Evolutionary conservation across 106 monocot species (phyloP).

Genomic region (Gastrodia elata): DNA sequence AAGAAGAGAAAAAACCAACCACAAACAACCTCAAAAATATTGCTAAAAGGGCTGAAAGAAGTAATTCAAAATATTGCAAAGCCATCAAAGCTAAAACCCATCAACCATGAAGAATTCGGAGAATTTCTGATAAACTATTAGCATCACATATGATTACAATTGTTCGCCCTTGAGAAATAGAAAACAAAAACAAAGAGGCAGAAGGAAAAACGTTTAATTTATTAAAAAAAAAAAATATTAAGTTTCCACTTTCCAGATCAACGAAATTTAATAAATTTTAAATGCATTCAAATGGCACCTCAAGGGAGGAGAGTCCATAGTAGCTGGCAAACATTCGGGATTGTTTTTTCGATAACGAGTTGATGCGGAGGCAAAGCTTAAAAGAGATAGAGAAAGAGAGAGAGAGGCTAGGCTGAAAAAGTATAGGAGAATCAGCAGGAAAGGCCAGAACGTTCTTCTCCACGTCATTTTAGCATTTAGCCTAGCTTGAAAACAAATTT

Average conservation of each 20-base stretch:
- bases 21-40: not conserved
- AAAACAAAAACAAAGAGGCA: conserved; percentile 1
- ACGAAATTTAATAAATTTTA: not conserved
- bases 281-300: not conserved
- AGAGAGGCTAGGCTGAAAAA: too few relatives aligned
- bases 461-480: too few relatives aligned
- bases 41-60: not conserved
- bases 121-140: not conserved
- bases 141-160: not conserved
- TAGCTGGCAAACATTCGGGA: not conserved
- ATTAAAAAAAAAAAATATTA: not conserved
- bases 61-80: not conserved
- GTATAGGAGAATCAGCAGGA: too few relatives aligned
- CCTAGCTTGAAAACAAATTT: too few relatives aligned
- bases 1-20: not conserved
- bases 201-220: not conserved
- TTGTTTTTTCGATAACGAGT: too few relatives aligned
- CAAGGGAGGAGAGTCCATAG: not conserved
- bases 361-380: too few relatives aligned
- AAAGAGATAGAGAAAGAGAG: too few relatives aligned
- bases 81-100: not conserved
- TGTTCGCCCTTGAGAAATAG: not conserved
- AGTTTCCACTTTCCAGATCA: not conserved
- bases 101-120: not conserved
- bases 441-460: too few relatives aligned